Conservation (phyloP, 495 filamentous ascomycete genomes). For the Aspergillus mulundensis region DNA sequence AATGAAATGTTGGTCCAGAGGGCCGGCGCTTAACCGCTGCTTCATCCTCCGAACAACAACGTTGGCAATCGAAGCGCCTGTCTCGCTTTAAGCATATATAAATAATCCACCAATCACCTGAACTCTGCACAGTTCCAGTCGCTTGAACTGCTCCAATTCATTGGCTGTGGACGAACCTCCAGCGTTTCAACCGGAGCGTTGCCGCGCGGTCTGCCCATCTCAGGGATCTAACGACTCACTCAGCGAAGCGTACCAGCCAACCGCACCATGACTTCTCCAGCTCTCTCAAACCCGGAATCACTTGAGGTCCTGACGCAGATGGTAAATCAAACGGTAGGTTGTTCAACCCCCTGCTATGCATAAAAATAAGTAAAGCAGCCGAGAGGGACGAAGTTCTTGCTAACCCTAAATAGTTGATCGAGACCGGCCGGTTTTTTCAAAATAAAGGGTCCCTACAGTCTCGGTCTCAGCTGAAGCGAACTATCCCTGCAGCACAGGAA, state of each 20-base stretch:
- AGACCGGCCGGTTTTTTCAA: conserved; percentile 47
- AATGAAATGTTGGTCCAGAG: conserved; percentile 8
- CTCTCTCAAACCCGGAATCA: conserved; percentile 38
- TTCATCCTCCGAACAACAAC: conserved; percentile 1
- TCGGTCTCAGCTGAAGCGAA: conserved; percentile 36
- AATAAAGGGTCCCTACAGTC: conserved; percentile 34
- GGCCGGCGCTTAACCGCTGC: conserved; percentile 13
- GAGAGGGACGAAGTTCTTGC: background rate
- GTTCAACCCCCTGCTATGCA: background rate
- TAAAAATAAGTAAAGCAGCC: background rate
- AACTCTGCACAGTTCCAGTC: background rate
- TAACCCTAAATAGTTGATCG: conserved; percentile 40
- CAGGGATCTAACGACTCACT: background rate
- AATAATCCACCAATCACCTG: conserved; percentile 8
- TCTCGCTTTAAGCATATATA: background rate
- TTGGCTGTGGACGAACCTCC: background rate
- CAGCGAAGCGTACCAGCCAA: background rate
- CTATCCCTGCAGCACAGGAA: conserved; percentile 42
- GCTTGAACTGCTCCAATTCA: background rate
- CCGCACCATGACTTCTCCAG: conserved; percentile 27
- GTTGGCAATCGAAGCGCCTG: background rate
- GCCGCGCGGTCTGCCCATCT: background rate
- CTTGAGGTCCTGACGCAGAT: conserved; percentile 39
- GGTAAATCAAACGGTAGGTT: conserved; percentile 44
- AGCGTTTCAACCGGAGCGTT: background rate